Evolutionary conservation across 1,284 basidiomycete species (phyloP), one percentile per base, ranked within the genome.

Genomic region (Thelephora terrestris): DNA sequence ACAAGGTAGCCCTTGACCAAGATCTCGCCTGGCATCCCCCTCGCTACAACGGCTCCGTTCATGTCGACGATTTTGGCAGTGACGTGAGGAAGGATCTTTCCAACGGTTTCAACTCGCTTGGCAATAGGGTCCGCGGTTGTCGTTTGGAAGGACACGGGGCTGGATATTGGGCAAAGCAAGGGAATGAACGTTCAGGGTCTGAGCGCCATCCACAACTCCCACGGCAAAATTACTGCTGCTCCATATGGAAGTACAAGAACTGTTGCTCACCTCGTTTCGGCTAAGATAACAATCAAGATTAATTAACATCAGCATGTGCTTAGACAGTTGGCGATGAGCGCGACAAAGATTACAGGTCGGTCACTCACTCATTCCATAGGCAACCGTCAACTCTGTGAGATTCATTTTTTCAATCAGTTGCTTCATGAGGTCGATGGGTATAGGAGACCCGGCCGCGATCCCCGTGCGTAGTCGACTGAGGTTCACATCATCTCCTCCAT

Each of bases 81-180:
- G 39, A 85, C 83, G 58, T 91, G 88, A 0, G 85, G 85, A 37
- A 79, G 77, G 21, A 86, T 71, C 54, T 70, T 77, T 4, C 89
- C 88, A 2, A 90, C 88, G 0, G 87, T 91, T 60, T 91, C 85
- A 12, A 86, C 79, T 2, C 87, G 79, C 58, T 83, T 85, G 45
- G 74, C 65, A 20, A 91, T 62, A 0, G 83, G 74, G 57, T 90
- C 89, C 7, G 66, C 68, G 0, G 78, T 71, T 2, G 73, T 78
- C 0, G 83, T 81, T 62, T 91, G 87, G 64, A 91, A 91, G 0
- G 86, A 82, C 1, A 91, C 87, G 0, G 88, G 88, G 52, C 85
- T 87, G 40, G 10, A 18, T 5, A 25, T 21, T n/a, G 29, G 17
- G 29, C 43, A 25, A 25, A 38, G 7, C 44, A 35, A 14, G 9